These are phyloP conservation scores for Lavandula angustifolia DNA, from an alignment of 257 asterid species.

Conservation along the genomic window DNA sequence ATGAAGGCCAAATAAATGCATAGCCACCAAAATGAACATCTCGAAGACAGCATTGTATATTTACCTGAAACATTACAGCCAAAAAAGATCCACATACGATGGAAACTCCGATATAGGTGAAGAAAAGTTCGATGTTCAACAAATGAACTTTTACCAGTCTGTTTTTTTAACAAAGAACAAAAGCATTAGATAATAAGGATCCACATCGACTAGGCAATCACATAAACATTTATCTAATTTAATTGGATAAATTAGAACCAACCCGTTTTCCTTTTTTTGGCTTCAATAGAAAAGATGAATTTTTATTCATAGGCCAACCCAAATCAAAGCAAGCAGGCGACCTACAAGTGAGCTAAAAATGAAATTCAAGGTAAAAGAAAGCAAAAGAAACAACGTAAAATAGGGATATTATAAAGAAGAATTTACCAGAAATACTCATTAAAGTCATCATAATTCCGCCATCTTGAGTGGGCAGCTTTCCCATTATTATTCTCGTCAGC, in stretches of 20 bases:
- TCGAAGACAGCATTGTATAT: constrained; percentile 25
- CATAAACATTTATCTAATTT: not conserved
- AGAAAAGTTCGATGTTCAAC: constrained; percentile 97
- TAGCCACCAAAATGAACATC: constrained; percentile 13
- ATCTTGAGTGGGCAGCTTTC: constrained; percentile 89
- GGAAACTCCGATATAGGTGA: constrained; percentile 93
- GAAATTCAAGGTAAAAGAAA: constrained; percentile 12
- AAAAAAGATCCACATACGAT: constrained; percentile 96
- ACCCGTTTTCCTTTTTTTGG: constrained; percentile 84
- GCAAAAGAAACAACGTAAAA: constrained; percentile 13
- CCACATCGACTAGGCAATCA: not conserved
- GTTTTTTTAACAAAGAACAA: constrained; percentile 29
- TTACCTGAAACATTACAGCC: constrained; percentile 91
- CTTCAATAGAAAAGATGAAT: constrained; percentile 62
- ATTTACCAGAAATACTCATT: constrained; percentile 92
- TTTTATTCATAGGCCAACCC: constrained; percentile 78
- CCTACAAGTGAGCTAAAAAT: constrained; percentile 48
- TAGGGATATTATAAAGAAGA: constrained; percentile 11
- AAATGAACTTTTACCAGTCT: constrained; percentile 94
- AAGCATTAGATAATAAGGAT: constrained; percentile 18
- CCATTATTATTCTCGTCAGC: constrained; percentile 71
- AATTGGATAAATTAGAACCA: constrained; percentile 39
- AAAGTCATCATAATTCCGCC: constrained; percentile 98
- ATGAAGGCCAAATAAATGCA: constrained; percentile 27
- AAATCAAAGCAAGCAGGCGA: constrained; percentile 88